Evolutionary conservation across 352 stramenopile species (phyloP).

Genomic region (Globisporangium spinosum): DNA sequence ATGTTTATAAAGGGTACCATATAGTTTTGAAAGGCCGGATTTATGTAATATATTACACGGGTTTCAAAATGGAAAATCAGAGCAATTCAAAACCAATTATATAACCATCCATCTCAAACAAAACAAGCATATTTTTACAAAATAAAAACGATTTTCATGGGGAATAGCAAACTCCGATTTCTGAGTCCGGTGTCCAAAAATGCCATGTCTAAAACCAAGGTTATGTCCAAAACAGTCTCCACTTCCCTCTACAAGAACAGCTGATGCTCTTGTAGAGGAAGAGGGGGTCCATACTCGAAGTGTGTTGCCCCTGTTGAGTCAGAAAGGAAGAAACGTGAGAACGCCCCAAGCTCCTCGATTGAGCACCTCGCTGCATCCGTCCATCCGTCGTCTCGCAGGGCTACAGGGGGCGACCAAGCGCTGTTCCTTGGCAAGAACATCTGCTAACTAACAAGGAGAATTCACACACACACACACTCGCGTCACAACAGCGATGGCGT

Average conservation of each 20-base stretch:
- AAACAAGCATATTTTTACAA: too few relatives aligned
- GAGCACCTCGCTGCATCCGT: slow-evolving; percentile 1
- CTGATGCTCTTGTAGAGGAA: neutral
- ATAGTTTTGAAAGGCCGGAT: too few relatives aligned
- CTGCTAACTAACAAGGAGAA: neutral
- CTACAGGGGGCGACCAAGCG: neutral
- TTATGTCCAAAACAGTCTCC: neutral
- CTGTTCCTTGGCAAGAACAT: too few relatives aligned
- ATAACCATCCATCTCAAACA: too few relatives aligned
- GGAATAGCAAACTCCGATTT: too few relatives aligned
- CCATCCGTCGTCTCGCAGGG: neutral
- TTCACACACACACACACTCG: neutral
- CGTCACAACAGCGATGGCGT: slow-evolving; percentile 11
- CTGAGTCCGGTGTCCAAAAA: too few relatives aligned
- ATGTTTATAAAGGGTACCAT: too few relatives aligned
- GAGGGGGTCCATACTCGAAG: neutral
- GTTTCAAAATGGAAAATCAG: too few relatives aligned
- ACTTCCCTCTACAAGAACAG: neutral
- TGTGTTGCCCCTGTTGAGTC: neutral
- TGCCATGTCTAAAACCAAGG: too few relatives aligned
- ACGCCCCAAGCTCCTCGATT: neutral
- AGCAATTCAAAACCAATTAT: too few relatives aligned
- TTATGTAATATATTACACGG: too few relatives aligned
- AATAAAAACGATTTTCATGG: too few relatives aligned
- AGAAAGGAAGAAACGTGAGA: slow-evolving; percentile 11